phyloP scores from a whole-genome alignment of 805 yeast genomes.

The Millerago galiae region DNA sequence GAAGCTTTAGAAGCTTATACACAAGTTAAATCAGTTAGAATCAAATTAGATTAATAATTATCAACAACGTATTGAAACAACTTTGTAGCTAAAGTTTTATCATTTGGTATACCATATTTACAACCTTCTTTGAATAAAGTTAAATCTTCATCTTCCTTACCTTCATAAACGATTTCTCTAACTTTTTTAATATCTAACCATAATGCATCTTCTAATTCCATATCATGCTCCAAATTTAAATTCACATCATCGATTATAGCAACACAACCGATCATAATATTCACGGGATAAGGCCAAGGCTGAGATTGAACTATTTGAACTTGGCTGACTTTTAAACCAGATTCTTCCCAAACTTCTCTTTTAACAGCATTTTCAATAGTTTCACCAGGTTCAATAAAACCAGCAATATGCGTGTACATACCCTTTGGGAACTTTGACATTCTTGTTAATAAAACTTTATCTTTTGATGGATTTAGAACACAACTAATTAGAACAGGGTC shows the following conservation, averaged over 20 bases:
- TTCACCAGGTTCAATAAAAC: constrained; percentile 94
- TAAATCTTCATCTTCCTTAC: constrained; percentile 18
- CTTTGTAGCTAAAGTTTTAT: constrained; percentile 21
- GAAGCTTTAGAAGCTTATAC: constrained; percentile 73
- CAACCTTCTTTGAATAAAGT: constrained; percentile 11
- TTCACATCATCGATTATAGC: constrained; percentile 61
- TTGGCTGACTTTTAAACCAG: constrained; percentile 57
- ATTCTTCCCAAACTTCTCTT: constrained; percentile 92
- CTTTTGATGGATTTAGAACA: constrained; percentile 53
- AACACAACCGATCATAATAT: constrained; percentile 86
- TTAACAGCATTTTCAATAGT: constrained; percentile 82
- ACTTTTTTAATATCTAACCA: constrained; percentile 68
- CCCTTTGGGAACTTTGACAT: constrained; percentile 43
- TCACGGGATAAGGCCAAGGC: constrained; percentile 98
- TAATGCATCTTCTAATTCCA: constrained; percentile 75
- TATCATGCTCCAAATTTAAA: constrained; percentile 69
- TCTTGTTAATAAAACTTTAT: constrained; percentile 64
- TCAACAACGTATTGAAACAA: constrained; percentile 21
- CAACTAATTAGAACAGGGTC: constrained; percentile 87
- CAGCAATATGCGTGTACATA: constrained; percentile 86
- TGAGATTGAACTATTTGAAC: constrained; percentile 69
- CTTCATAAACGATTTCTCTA: constrained; percentile 29
- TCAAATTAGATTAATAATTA: constrained; percentile 29
- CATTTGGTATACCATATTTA: constrained; percentile 20
- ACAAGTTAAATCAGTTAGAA: constrained; percentile 70